Conservation (phyloP, 768 basidiomycete genomes). For the Galerina marginata region DNA sequence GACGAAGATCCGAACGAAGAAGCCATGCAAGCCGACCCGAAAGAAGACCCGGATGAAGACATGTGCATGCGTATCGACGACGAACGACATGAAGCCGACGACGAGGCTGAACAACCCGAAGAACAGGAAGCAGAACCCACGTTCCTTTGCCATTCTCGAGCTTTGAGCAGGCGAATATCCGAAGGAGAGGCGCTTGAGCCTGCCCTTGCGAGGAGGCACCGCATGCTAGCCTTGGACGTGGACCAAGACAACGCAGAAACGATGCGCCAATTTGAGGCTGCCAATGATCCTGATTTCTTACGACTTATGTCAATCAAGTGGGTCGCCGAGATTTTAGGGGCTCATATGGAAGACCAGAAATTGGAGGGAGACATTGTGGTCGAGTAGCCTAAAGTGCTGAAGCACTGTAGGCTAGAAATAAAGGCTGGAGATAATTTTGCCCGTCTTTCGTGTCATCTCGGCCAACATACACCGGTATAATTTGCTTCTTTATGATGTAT, state of each 20-base stretch:
- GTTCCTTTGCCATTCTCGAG: neutral
- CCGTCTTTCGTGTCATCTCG: no score
- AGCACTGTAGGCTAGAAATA: no score
- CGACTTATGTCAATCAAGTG: conserved; percentile 27
- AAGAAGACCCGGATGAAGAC: conserved; percentile 2
- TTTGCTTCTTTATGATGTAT: no score
- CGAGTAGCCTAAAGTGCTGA: neutral
- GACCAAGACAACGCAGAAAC: conserved; percentile 19
- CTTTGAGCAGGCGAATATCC: neutral
- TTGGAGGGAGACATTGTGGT: conserved; percentile 6
- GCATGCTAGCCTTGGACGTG: conserved; percentile 11
- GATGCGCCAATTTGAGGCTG: conserved; percentile 34
- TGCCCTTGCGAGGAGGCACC: conserved; percentile 16
- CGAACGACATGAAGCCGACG: neutral
- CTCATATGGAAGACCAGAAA: no score
- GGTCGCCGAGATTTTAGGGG: conserved; percentile 7
- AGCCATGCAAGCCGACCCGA: neutral
- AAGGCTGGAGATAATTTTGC: no score
- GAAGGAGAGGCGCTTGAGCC: conserved; percentile 7
- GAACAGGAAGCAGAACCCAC: neutral
- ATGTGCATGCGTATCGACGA: conserved; percentile 15
- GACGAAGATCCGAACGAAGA: neutral
- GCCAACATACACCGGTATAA: no score
- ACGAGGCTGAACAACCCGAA: conserved; percentile 2
- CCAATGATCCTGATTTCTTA: conserved; percentile 28